Base-by-base conservation (phyloP, 73 alveolate genomes). In the Symbiodinium pilosum region DNA sequence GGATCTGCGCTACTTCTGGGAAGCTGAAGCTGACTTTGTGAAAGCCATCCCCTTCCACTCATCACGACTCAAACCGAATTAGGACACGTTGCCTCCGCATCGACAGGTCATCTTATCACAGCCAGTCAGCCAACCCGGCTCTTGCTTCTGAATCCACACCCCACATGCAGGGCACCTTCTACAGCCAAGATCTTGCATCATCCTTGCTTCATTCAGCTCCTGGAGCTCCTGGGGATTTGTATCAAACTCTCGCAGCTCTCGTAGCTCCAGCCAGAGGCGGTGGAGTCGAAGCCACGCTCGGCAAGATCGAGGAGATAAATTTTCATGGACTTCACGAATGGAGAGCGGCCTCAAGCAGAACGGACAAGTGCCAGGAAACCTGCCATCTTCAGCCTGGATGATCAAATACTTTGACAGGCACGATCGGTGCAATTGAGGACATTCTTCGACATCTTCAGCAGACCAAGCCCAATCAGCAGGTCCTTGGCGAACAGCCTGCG, bases 81-180 rank as follows among this genome's bases (percentile, higher is more conserved):
- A 47, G 59, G 34, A 64, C 77, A 26, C 32, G 36, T 36, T 64
- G 51, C 51, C 86, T 28, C 95, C 95, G 12, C 95, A 88, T 32
- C 95, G 95, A 42, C 95, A 88, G 39, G 95, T 88, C 95, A 88
- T 88, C 83, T 88, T 88, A 44, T 88, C 95, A 41, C 95, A 88
- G 47, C 95, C 95, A 28, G 95, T 88, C n/a, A 88, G 73, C 95
- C 95, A 88, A 21, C 95, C 95, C 14, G 73, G 44, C 95, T 81
- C 56, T 39, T 88, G 95, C 52, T 88, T 88, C 43, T 88, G 52
- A 38, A 88, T 88, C 95, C 95, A 88, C 16, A 84, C 83, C 51
- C 95, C 95, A 42, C 95, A 88, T 4, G 52, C 32, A 20, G 95
- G 95, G 32, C 95, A 88, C 32, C 95, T 43, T 16, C 87, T 84